Evolutionary conservation across 1,284 basidiomycete species (phyloP).

Genomic region (Rhodotorula sp.): DNA sequence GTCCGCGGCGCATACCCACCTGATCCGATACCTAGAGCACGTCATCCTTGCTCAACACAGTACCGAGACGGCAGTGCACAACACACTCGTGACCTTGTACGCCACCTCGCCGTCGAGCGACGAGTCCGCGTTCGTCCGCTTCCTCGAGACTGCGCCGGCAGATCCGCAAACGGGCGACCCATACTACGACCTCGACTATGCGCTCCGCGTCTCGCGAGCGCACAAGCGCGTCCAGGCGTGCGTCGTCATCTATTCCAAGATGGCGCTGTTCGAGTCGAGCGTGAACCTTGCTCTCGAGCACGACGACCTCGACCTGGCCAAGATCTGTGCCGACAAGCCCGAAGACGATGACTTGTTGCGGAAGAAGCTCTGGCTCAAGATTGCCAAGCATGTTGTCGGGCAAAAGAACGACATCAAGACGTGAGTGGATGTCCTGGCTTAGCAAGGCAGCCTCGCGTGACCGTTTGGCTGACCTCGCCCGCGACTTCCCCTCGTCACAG

Average conservation of each 20-base stretch:
- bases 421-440: slow-evolving; percentile 56
- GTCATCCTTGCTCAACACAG: slow-evolving; percentile 76
- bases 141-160: slow-evolving; percentile 77
- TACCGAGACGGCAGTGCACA: slow-evolving; percentile 85
- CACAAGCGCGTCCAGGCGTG: slow-evolving; percentile 81
- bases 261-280: slow-evolving; percentile 94
- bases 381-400: slow-evolving; percentile 94
- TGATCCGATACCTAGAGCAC: slow-evolving; percentile 82
- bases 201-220: slow-evolving; percentile 79
- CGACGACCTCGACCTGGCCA: slow-evolving; percentile 88
- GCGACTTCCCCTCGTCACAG: slow-evolving; percentile 52
- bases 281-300: slow-evolving; percentile 93
- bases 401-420: slow-evolving; percentile 97
- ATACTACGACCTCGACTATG: slow-evolving; percentile 96
- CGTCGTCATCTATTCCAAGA: slow-evolving; percentile 95
- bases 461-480: background rate
- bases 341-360: slow-evolving; percentile 74
- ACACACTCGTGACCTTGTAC: slow-evolving; percentile 86
- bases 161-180: slow-evolving; percentile 81
- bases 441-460: too few species aligned
- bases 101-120: slow-evolving; percentile 55
- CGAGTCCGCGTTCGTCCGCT: slow-evolving; percentile 78
- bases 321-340: slow-evolving; percentile 88
- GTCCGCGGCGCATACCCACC: slow-evolving; percentile 62
- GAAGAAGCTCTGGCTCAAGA: slow-evolving; percentile 97